Conservation (phyloP, 2,329 filamentous ascomycete species). For the Beauveria rudraprayagi region DNA sequence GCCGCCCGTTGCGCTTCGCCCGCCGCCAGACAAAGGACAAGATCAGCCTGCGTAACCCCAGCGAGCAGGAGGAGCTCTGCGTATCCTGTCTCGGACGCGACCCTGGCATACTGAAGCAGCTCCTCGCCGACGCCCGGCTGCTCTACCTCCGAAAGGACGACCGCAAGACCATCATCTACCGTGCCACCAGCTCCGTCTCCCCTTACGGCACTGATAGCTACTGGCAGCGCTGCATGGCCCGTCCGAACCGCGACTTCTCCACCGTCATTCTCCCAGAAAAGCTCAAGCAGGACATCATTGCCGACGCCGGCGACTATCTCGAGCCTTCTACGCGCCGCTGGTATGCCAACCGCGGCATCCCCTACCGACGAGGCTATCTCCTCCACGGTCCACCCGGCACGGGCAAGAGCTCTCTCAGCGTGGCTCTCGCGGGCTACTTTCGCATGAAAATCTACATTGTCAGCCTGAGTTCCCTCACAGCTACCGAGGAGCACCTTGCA, state of each 20-base stretch:
- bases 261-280: conserved; percentile 57
- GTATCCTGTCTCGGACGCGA: conserved; percentile 55
- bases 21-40: conserved; percentile 41
- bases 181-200: conserved; percentile 38
- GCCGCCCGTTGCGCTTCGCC: conserved; percentile 49
- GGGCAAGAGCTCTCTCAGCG: conserved; percentile 65
- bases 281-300: conserved; percentile 50
- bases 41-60: conserved; percentile 30
- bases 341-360: conserved; percentile 78
- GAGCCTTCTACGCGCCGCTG: conserved; percentile 58
- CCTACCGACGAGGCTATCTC: conserved; percentile 76
- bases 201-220: conserved; percentile 31
- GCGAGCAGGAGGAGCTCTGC: conserved; percentile 49
- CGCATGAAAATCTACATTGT: conserved; percentile 66
- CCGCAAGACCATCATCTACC: conserved; percentile 58
- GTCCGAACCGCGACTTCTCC: conserved; percentile 52
- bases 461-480: conserved; percentile 52
- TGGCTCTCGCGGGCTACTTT: conserved; percentile 63
- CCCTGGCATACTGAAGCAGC: conserved; percentile 52
- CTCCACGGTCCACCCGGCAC: conserved; percentile 75
- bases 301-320: conserved; percentile 56
- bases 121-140: conserved; percentile 50
- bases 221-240: conserved; percentile 57
- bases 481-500: conserved; percentile 58
- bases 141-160: conserved; percentile 50